Evolutionary conservation across 768 basidiomycete genomes (phyloP).

Genomic region (Leucocoprinus sp.): DNA sequence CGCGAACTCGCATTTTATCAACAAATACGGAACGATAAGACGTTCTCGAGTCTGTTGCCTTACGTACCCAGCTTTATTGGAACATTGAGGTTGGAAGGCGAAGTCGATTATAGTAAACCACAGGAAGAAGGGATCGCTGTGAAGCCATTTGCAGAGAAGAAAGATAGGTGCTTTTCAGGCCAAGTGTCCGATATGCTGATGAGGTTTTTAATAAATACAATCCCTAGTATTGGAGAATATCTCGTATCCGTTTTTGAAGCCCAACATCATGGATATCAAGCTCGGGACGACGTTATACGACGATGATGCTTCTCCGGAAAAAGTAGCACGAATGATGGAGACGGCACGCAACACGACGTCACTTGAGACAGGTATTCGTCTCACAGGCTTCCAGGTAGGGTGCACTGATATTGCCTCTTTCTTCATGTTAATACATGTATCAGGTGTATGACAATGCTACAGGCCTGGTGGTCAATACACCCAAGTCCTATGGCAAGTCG

Average conservation of each 20-base stretch:
- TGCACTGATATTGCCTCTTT: not conserved
- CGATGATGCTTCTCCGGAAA: constrained; percentile 55
- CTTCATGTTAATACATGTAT: constrained; percentile 5
- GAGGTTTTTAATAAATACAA: constrained; percentile 29
- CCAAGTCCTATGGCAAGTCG: constrained; percentile 73
- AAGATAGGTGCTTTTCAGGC: constrained; percentile 34
- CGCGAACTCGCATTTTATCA: constrained; percentile 71
- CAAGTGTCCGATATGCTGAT: constrained; percentile 1
- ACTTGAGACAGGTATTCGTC: constrained; percentile 62
- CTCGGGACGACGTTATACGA: constrained; percentile 89
- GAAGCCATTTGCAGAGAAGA: constrained; percentile 25
- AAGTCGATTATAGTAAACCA: constrained; percentile 28
- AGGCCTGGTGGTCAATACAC: constrained; percentile 48
- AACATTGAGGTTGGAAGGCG: constrained; percentile 64
- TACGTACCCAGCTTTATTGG: constrained; percentile 78
- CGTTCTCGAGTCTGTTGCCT: constrained; percentile 36
- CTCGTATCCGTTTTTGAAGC: constrained; percentile 60
- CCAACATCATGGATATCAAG: constrained; percentile 88
- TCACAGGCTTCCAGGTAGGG: constrained; percentile 88
- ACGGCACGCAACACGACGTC: constrained; percentile 67
- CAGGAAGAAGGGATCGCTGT: constrained; percentile 18
- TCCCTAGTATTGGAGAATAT: constrained; percentile 85
- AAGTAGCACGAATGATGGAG: constrained; percentile 69
- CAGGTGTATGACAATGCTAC: constrained; percentile 69
- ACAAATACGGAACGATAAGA: constrained; percentile 31